Conservation (phyloP, 2,329 filamentous ascomycete genomes). For the Diaporthe citriasiana region DNA sequence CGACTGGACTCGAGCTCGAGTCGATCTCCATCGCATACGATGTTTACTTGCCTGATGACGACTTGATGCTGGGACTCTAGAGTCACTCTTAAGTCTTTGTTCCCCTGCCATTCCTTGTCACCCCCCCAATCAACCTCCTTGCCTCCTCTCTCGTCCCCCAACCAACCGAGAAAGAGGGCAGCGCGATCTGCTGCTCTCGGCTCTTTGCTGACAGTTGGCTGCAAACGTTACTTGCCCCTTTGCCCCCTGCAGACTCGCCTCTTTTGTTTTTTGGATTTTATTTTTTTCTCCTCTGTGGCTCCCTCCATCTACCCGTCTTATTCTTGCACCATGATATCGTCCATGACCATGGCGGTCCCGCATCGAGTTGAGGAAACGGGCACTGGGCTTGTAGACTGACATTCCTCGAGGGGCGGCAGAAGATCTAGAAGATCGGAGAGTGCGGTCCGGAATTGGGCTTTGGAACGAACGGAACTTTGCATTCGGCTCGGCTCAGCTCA, state of each 20-base stretch:
- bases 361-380: neutral
- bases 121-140: neutral
- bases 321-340: constrained; percentile 26
- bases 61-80: constrained; percentile 1
- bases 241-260: constrained; percentile 13
- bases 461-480: constrained; percentile 25
- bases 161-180: constrained; percentile 5
- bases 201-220: constrained; percentile 17
- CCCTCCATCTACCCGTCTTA: constrained; percentile 9
- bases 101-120: neutral
- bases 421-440: constrained; percentile 27
- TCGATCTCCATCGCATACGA: constrained; percentile 1
- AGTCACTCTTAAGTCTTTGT: neutral
- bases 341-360: constrained; percentile 6
- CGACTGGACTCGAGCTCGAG: constrained; percentile 13
- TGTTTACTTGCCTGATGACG: constrained; percentile 3
- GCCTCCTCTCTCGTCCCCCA: neutral
- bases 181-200: neutral
- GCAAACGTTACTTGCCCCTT: constrained; percentile 25
- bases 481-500: constrained; percentile 28
- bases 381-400: constrained; percentile 29
- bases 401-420: constrained; percentile 28
- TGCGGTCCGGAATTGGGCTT: constrained; percentile 17
- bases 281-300: neutral
- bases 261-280: neutral